These are phyloP conservation scores for Dunaliella primolecta DNA, from an alignment of 139 green algal species.

Conservation along the genomic window DNA sequence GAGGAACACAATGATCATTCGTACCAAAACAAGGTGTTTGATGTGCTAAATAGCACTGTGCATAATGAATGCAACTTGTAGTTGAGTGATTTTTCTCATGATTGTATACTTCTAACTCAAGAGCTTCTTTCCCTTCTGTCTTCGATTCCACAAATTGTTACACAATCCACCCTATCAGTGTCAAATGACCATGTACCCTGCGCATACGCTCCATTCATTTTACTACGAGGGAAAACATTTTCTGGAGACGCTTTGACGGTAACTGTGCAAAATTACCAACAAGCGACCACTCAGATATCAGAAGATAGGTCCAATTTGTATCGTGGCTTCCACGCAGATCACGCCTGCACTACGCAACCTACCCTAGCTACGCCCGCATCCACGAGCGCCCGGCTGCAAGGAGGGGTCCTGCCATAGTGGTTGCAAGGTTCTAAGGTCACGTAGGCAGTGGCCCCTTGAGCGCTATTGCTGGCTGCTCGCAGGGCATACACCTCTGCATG, in stretches of 20 bases:
- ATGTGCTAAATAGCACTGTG: background rate
- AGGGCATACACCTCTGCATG: slow-evolving; percentile 98
- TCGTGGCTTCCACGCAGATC: no score
- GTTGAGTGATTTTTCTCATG: background rate
- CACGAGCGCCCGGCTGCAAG: slow-evolving; percentile 87
- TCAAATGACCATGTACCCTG: no score
- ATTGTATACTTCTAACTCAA: background rate
- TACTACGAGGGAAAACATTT: no score
- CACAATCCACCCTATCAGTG: no score
- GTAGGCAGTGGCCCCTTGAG: slow-evolving; percentile 90
- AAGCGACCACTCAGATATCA: no score
- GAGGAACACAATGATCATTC: no score
- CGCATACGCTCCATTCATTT: no score
- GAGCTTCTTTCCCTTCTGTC: background rate
- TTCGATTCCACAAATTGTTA: no score
- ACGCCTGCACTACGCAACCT: no score
- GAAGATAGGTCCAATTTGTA: no score
- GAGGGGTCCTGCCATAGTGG: slow-evolving; percentile 92
- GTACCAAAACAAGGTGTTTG: background rate
- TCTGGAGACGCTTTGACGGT: no score
- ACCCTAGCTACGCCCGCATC: slow-evolving; percentile 73
- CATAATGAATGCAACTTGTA: background rate
- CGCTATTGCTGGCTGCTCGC: slow-evolving; percentile 66
- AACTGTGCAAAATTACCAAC: no score
- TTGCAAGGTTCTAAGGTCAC: slow-evolving; percentile 98